Base-by-base conservation (phyloP, 495 filamentous ascomycete species). In the Podospora pseudoanserina region DNA sequence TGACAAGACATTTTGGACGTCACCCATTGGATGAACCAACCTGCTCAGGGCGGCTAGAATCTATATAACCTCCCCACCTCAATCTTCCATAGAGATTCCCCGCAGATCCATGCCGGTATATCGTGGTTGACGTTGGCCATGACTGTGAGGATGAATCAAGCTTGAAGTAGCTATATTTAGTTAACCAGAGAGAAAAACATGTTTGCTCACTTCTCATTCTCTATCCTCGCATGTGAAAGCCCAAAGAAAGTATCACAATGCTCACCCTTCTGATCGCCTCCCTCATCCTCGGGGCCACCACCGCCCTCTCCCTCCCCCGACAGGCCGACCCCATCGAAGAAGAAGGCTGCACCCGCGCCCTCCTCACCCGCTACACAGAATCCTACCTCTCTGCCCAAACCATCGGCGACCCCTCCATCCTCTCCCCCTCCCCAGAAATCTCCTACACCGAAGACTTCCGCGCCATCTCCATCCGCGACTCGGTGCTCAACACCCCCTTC, bases 361-460 rank as follows among this genome's bases (percentile, higher is more conserved):
- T 49, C 61, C 61, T 63, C 61, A 16, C 13, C 13, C 32, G 18
- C 28, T 4, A 18, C 61, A 63, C 61, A 20, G 61, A 63, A n/a
- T 63, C 61, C 30, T 63, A 63, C 32, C 28, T 63, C 16, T 49
- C 28, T 3, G 61, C 61, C 30, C 61, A 63, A 49, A 63, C 34
- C 27, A 19, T 32, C 27, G 61, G 61, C 16, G 32, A 63, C 32
- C 61, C 61, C 18, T 32, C 30, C 32, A 28, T 63, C 3, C 28
- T 63, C 61, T 18, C 61, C 30, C 23, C 20, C 1, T 19, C 28
- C 32, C 27, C 61, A 9, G 30, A 28, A 7, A 19, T 63, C 16
- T n/a, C 30, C 26, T 74, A 74, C 64, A 74, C 69, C 39, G 79
- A 86, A 71, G 79, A 83, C 64, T 78, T 81, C 75, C 80, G 80